phyloP scores from a whole-genome alignment of 1,284 basidiomycete species.

The Ceratobasidium sp. region DNA sequence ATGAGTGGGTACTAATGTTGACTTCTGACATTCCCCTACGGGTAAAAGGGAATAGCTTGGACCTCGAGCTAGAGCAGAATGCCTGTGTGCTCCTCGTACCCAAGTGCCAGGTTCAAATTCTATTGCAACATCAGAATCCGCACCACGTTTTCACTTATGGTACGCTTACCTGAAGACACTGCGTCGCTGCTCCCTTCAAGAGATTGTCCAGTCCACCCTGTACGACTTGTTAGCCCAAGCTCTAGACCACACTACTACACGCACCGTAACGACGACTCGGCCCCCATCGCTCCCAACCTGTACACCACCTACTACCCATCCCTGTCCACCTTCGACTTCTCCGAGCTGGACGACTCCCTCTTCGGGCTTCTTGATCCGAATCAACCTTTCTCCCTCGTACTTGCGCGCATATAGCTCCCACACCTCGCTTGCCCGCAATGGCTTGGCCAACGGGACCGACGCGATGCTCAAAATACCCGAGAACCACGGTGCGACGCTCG shows the following conservation, averaged over 20 bases:
- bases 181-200: constrained; percentile 96
- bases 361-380: constrained; percentile 60
- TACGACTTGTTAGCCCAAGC: constrained; percentile 37
- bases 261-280: constrained; percentile 87
- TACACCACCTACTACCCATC: constrained; percentile 90
- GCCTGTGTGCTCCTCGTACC: no score
- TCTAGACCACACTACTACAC: constrained; percentile 47
- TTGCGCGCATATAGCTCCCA: constrained; percentile 76
- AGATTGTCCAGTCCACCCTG: constrained; percentile 94
- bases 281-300: constrained; percentile 91
- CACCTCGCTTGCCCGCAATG: constrained; percentile 74
- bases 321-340: constrained; percentile 83
- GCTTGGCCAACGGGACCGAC: constrained; percentile 76
- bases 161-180: constrained; percentile 91
- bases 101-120: no score
- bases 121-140: no score
- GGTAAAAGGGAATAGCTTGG: constrained; percentile 11
- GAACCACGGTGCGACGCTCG: constrained; percentile 92
- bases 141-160: no score
- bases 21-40: no score
- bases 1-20: no score
- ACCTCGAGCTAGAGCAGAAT: constrained; percentile 19
- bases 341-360: constrained; percentile 73
- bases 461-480: constrained; percentile 91
- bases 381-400: constrained; percentile 78